Evolutionary conservation across 345 rosid genomes (phyloP), one percentile per base, ranked within the genome.

Genomic region (Aegle marmelos): DNA sequence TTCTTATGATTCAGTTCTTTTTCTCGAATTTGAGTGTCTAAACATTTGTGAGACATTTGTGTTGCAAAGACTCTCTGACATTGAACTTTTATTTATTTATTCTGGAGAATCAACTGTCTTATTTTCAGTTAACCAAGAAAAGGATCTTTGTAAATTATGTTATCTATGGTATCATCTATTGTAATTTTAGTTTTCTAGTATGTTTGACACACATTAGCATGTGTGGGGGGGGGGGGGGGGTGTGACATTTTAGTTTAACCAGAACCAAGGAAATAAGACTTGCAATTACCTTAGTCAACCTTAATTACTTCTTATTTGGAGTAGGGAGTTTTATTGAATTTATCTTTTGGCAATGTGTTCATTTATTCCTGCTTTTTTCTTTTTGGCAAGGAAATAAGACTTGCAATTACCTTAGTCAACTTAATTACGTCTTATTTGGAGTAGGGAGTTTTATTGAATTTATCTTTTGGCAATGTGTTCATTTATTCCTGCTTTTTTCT

Each of bases 151-250:
- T 25, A 37, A n/a, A 36, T 37, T 16, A 11, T 37, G 24, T 59
- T 16, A 33, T 31, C 10, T 64, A 2, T 19, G 68, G 68, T 64
- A 17, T 36, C 13, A 7, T 64, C 39, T 0, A 0, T 7, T 64
- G 13, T 58, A 33, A 19, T 6, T 64, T 64, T 31, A 19, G 24
- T 1, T 3, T 33, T 17, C 22, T 33, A 31, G 41, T 7, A 19
- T 16, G 7, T 31, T 64, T 31, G 9, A 33, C 13, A n/a, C 0
- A 14, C 68, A 33, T 64, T 31, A 31, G 31, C 64, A 60, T 10
- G 31, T 4, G 13, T 1, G 27, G 0, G 0, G 25, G 5, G 0
- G 5, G 11, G 16, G 16, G 0, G 17, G 2, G 9, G 17, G 13
- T 33, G 24, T 62, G n/a, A 28, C 10, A 30, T 33, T 64, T 10